Conservation (phyloP, 2,329 filamentous ascomycete species). For the Clarireedia monteithiana region DNA sequence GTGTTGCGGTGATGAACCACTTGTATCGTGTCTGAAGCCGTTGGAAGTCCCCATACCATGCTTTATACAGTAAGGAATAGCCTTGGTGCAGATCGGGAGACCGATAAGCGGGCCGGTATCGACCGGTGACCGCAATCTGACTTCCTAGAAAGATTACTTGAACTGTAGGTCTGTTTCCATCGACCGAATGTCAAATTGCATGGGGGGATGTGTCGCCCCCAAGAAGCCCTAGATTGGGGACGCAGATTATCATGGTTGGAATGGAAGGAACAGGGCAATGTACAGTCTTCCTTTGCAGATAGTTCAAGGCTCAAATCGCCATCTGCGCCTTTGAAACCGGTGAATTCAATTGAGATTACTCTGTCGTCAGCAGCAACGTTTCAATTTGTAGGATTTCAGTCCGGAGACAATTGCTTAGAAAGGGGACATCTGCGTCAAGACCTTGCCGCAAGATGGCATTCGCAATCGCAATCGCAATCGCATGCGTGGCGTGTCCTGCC, state of each 20-base stretch:
- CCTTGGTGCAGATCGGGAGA: constrained; percentile 4
- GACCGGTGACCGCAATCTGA: constrained; percentile 4
- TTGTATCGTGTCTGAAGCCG: constrained; percentile 8
- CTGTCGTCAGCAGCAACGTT: background rate
- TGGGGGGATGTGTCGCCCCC: background rate
- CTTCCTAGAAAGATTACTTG: background rate
- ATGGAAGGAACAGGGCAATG: background rate
- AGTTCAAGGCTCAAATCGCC: background rate
- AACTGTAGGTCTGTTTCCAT: constrained; percentile 1
- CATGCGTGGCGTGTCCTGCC: constrained; percentile 7
- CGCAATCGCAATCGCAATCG: constrained; percentile 5
- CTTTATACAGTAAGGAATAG: constrained; percentile 8
- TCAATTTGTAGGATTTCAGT: background rate
- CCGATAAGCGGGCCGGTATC: constrained; percentile 6
- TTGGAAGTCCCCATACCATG: constrained; percentile 4
- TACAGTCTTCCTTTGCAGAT: background rate
- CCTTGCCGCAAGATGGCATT: constrained; percentile 6
- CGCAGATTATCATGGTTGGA: background rate
- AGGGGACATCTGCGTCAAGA: background rate
- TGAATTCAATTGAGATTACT: background rate
- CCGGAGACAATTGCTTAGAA: background rate
- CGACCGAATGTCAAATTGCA: background rate
- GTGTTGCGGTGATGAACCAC: constrained; percentile 10
- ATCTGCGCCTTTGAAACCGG: background rate
- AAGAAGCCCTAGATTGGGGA: background rate